Base-by-base conservation (phyloP, 768 basidiomycete genomes). In the Amanita rubescens region DNA sequence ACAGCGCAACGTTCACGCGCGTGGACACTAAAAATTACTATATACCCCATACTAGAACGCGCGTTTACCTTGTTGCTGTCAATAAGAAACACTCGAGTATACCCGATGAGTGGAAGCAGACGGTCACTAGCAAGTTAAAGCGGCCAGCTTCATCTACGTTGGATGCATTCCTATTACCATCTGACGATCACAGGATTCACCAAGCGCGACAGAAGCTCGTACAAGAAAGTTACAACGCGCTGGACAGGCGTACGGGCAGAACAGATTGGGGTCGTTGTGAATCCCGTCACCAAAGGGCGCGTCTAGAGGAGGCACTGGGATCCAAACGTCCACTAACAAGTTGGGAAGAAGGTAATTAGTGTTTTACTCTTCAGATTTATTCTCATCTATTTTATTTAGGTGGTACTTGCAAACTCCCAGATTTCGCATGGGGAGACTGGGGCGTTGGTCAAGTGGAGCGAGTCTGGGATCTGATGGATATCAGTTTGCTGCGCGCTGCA, bases 371-470 rank as follows among this genome's bases (percentile, higher is more conserved):
- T 34, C 8, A 45, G 22, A 34, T 22, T 56, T 42, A 59, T 35
- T 19, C 34, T 50, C n/a, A 45, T 46, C 19, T 24, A 10, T 24
- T 51, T 30, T 35, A n/a, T 52, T 6, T 50, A 88, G 90, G 84
- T 65, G 91, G 89, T 9, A 83, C 78, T 58, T 93, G 90, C 63
- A 91, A 87, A 63, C 70, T 94, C 51, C 85, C 84, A 0, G 93
- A 94, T 61, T 91, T 89, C 60, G 86, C 87, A 27, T 97, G 94
- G 94, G 81, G 83, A 54, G 93, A 96, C 64, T 97, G 94, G 94
- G 90, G 85, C 22, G 71, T 82, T n/a, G 80, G 81, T 11, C 94
- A 96, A 66, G 94, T 96, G 17, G 92, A 96, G 63, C 83, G 94
- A 30, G 94, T 97, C 3, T 89, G 91, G 84, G 94, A 97, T 66